Conservation (phyloP, 164 flowering plant genomes). For the Kingdonia uniflora region DNA sequence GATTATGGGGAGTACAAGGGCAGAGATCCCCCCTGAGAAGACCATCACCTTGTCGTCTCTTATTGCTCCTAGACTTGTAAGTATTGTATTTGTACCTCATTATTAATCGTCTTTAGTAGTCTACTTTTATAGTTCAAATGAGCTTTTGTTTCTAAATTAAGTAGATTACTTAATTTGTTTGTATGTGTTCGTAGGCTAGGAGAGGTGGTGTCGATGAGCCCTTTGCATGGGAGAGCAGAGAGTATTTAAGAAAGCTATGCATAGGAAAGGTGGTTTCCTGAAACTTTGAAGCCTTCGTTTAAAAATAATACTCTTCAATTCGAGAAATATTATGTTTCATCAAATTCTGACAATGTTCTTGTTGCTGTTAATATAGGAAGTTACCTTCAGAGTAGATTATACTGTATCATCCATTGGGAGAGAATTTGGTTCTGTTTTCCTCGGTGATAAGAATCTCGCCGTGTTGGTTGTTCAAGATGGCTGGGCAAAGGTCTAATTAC, state of each 20-base stretch:
- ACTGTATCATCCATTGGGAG: conserved; percentile 65
- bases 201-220: conserved; percentile 86
- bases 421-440: conserved; percentile 87
- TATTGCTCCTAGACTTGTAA: conserved; percentile 79
- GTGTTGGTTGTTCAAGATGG: conserved; percentile 68
- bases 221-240: conserved; percentile 98
- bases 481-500: conserved; percentile 85
- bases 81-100: not conserved
- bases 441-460: conserved; percentile 74
- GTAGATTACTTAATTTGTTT: not conserved
- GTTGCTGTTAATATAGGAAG: conserved; percentile 42
- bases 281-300: not conserved
- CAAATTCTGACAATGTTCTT: conserved; percentile 2
- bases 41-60: conserved; percentile 73
- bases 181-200: conserved; percentile 57
- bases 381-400: conserved; percentile 76
- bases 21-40: conserved; percentile 77
- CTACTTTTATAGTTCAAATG: not conserved
- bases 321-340: not conserved
- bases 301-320: not conserved
- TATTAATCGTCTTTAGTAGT: not conserved
- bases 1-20: conserved; percentile 51
- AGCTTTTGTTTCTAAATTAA: not conserved
- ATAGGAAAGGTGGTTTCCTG: conserved; percentile 70
- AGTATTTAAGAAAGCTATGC: conserved; percentile 81